Conservation (phyloP, 352 stramenopile species). For the Phytophthora cryptogea region DNA sequence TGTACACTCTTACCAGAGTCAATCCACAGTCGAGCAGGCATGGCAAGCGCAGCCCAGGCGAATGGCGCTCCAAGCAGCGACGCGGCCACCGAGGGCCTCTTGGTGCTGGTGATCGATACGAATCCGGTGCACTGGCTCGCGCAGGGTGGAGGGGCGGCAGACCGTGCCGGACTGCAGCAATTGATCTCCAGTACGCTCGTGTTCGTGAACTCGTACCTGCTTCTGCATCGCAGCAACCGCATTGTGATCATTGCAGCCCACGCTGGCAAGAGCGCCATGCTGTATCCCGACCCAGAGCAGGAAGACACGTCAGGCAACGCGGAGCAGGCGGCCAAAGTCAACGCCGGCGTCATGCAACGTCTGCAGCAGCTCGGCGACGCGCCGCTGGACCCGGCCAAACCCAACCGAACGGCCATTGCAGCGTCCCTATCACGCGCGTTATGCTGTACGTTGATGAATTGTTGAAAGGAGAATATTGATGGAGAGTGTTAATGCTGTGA, state of each 20-base stretch:
- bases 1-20: neutral
- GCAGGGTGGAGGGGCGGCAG: conserved; percentile 30
- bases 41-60: conserved; percentile 13
- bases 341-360: conserved; percentile 70
- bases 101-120: conserved; percentile 84
- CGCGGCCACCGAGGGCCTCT: conserved; percentile 49
- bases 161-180: conserved; percentile 52
- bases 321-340: conserved; percentile 77
- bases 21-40: neutral
- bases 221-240: conserved; percentile 85
- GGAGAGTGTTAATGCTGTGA: conserved; percentile 1
- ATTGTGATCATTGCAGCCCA: conserved; percentile 86
- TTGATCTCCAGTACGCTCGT: conserved; percentile 79
- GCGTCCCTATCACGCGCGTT: conserved; percentile 78
- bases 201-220: conserved; percentile 88
- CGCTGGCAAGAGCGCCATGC: conserved; percentile 67
- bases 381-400: conserved; percentile 53
- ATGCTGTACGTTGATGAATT: conserved; percentile 60
- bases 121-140: conserved; percentile 77
- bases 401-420: conserved; percentile 72
- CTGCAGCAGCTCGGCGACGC: conserved; percentile 59
- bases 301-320: conserved; percentile 63
- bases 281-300: conserved; percentile 77
- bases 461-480: neutral
- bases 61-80: conserved; percentile 22